Base-by-base conservation (phyloP, 2,329 filamentous ascomycete genomes). In the Ceratocystis cubensis region DNA sequence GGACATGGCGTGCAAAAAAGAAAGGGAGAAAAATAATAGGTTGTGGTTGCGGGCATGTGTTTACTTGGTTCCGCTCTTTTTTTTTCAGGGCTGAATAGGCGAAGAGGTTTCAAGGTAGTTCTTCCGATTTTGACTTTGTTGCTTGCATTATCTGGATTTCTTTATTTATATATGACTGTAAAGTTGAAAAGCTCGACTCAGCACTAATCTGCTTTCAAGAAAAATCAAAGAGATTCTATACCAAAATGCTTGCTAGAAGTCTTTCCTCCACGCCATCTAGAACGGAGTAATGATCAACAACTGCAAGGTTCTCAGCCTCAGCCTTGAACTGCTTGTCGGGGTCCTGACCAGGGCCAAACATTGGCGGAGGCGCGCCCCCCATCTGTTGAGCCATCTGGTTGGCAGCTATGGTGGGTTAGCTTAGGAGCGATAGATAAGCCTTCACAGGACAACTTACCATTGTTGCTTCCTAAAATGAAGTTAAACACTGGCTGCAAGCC, bases 401-500 rank as follows among this genome's bases (percentile, higher is more conserved):
- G 61, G 93, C 93, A 72, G 92, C 92, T 96, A 53, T 53, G 3
- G 13, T 15, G 5, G 8, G 59, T 15, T 5, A n/a, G 50, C 10
- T 33, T 57, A 22, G 22, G 10, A 8, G 10, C 37, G 37, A 41
- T 15, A 41, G 37, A 41, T 41, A 13, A 10, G 3, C 10, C 37
- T 41, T 13, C 37, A 13, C 37, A 13, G 10, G 37, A 41, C 3
- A 41, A 41, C 86, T 75, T 80, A 96, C 92, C 87, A 76, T 97
- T 97, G 73, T 99, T 95, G 75, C 88, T 96, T 7, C 94, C 94
- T 15, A 99, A 82, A 63, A 99, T 87, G 75, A 96, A 97, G 74
- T 94, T 96, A 76, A 99, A 99, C 67, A 99, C 92, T 65, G 93
- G 91, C 76, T 97, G 93, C 67, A 99, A 81, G 61, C 95, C 94